Evolutionary conservation across 768 basidiomycete genomes (phyloP).

Genomic region (Royoungia palumana): DNA sequence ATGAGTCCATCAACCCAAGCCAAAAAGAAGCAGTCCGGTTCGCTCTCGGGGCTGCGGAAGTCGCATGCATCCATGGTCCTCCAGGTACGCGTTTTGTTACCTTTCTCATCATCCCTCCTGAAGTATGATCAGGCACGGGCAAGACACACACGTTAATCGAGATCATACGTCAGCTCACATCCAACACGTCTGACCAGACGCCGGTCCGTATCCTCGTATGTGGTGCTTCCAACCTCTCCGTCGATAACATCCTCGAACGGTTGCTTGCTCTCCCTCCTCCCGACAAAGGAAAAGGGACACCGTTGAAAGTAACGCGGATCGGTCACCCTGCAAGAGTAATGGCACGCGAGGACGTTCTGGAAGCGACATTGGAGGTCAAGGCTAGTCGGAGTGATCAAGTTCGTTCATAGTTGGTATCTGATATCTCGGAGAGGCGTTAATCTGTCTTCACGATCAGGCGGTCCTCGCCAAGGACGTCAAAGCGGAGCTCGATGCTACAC

Average conservation of each 20-base stretch:
- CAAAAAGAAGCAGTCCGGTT: constrained; percentile 84
- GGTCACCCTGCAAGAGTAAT: constrained; percentile 96
- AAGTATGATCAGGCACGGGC: constrained; percentile 61
- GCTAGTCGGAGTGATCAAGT: constrained; percentile 72
- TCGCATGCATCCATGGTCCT: constrained; percentile 96
- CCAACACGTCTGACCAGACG: constrained; percentile 40
- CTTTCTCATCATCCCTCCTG: not conserved
- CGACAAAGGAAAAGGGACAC: constrained; percentile 42
- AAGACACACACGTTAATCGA: constrained; percentile 97
- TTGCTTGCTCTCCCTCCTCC: constrained; percentile 58
- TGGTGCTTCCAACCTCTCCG: constrained; percentile 90
- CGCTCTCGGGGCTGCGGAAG: constrained; percentile 73
- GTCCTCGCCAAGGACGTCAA: constrained; percentile 87
- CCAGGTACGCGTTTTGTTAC: constrained; percentile 53
- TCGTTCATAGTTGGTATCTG: not conserved
- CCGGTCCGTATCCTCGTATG: constrained; percentile 76
- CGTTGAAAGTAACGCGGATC: constrained; percentile 72
- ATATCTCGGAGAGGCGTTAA: not conserved
- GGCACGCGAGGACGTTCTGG: constrained; percentile 60
- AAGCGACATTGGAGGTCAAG: constrained; percentile 70
- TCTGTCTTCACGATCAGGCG: constrained; percentile 45
- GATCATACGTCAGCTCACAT: constrained; percentile 79
- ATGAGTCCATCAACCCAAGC: constrained; percentile 72
- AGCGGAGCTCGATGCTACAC: constrained; percentile 69
- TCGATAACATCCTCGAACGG: constrained; percentile 93